Conservation (phyloP, 495 filamentous ascomycete species). For the Aspergillus bridgeri region DNA sequence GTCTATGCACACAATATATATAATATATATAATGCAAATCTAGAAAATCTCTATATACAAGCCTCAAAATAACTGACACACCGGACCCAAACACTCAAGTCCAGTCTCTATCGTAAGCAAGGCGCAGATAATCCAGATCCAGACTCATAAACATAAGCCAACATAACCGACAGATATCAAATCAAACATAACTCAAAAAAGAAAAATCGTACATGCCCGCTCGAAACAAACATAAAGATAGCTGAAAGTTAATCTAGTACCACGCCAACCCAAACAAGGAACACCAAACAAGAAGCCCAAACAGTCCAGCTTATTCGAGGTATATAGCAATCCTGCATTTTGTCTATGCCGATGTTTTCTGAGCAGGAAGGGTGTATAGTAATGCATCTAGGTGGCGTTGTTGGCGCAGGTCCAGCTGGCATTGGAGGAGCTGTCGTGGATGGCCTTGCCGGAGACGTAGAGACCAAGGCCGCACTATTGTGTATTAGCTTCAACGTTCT, state of each 20-base stretch:
- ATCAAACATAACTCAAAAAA: background rate
- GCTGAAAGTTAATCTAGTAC: background rate
- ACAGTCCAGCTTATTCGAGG: background rate
- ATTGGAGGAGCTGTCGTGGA: slow-evolving; percentile 35
- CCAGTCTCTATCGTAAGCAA: background rate
- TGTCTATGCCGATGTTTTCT: background rate
- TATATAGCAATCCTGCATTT: background rate
- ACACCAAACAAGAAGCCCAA: background rate
- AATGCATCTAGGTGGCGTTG: slow-evolving; percentile 20
- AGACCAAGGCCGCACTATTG: slow-evolving; percentile 41
- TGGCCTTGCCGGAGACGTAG: slow-evolving; percentile 41
- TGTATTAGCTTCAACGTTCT: background rate
- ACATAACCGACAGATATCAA: background rate
- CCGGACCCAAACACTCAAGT: background rate
- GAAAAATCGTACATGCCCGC: background rate
- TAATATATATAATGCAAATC: background rate
- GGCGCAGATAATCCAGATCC: background rate
- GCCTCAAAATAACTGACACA: background rate
- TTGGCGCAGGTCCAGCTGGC: slow-evolving; percentile 43
- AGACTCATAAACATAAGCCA: background rate
- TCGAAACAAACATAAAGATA: background rate
- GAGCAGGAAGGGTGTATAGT: background rate
- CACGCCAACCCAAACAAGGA: background rate
- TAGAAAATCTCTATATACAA: background rate
- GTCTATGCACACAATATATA: background rate